Conservation (phyloP, 495 filamentous ascomycete species). For the Hyaloscypha variabilis region DNA sequence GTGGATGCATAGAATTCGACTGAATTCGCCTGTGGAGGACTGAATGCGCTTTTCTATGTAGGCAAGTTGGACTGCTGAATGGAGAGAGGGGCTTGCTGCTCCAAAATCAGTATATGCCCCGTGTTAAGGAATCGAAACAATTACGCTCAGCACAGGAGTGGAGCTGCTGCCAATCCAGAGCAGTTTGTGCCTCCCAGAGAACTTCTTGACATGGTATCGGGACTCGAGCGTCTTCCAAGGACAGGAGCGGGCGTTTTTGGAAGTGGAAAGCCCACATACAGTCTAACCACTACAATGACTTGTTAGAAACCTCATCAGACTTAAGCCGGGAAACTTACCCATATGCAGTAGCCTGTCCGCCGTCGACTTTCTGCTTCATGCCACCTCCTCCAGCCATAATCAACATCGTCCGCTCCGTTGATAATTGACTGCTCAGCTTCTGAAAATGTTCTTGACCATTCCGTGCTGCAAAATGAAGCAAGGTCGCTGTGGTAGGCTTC, state of each 20-base stretch:
- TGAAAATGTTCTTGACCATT: constrained; percentile 30
- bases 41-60: constrained; percentile 54
- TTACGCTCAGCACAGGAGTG: constrained; percentile 34
- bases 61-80: constrained; percentile 45
- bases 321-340: constrained; percentile 14
- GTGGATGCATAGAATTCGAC: constrained; percentile 50
- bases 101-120: constrained; percentile 17
- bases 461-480: constrained; percentile 34
- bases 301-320: background rate
- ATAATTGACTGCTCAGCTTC: background rate
- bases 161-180: constrained; percentile 42
- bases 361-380: constrained; percentile 40
- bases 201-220: constrained; percentile 48
- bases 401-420: constrained; percentile 18
- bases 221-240: constrained; percentile 46
- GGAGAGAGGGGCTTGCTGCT: constrained; percentile 42
- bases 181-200: constrained; percentile 46
- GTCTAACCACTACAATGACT: constrained; percentile 42
- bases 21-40: constrained; percentile 48
- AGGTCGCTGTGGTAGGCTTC: constrained; percentile 39
- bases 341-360: constrained; percentile 47
- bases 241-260: constrained; percentile 40
- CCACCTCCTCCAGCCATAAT: constrained; percentile 30
- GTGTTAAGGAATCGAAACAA: background rate
- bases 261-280: constrained; percentile 48